These are phyloP conservation scores for Globisporangium canariense DNA, from an alignment of 352 stramenopile genomes.

Conservation along the genomic window DNA sequence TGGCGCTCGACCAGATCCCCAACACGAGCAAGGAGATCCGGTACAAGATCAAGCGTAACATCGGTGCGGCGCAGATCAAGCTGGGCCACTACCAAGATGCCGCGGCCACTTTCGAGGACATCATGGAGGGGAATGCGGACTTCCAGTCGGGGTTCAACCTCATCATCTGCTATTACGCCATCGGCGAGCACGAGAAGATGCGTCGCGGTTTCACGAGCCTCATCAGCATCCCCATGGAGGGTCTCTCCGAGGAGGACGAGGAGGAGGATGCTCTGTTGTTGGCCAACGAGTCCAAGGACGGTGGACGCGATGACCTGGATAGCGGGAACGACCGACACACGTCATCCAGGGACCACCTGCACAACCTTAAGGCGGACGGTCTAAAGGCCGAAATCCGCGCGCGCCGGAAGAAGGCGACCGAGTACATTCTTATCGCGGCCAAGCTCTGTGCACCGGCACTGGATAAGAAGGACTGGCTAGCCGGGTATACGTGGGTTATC, in stretches of 20 bases:
- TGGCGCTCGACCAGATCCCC: constrained; percentile 96
- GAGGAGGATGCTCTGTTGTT: constrained; percentile 62
- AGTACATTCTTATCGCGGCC: constrained; percentile 93
- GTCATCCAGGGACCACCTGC: constrained; percentile 46
- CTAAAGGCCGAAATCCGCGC: constrained; percentile 78
- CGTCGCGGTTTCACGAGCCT: constrained; percentile 90
- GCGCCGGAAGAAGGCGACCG: constrained; percentile 73
- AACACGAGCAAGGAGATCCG: constrained; percentile 92
- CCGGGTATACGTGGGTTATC: constrained; percentile 94
- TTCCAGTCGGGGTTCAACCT: constrained; percentile 97
- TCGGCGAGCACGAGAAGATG: constrained; percentile 95
- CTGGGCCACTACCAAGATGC: constrained; percentile 94
- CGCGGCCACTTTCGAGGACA: constrained; percentile 92
- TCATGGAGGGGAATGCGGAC: constrained; percentile 92
- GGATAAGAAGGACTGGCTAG: constrained; percentile 91
- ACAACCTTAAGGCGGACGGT: constrained; percentile 64
- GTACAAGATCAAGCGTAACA: constrained; percentile 97
- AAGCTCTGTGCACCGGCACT: constrained; percentile 92
- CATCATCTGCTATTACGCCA: constrained; percentile 96
- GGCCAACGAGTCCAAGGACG: constrained; percentile 48
- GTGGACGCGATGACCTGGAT: constrained; percentile 20
- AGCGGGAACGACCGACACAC: constrained; percentile 21
- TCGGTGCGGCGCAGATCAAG: constrained; percentile 93
- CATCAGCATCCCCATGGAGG: constrained; percentile 89
- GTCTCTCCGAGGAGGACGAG: constrained; percentile 81